Evolutionary conservation across 2,329 filamentous ascomycete genomes (phyloP).

Genomic region (Ascochyta pisi): DNA sequence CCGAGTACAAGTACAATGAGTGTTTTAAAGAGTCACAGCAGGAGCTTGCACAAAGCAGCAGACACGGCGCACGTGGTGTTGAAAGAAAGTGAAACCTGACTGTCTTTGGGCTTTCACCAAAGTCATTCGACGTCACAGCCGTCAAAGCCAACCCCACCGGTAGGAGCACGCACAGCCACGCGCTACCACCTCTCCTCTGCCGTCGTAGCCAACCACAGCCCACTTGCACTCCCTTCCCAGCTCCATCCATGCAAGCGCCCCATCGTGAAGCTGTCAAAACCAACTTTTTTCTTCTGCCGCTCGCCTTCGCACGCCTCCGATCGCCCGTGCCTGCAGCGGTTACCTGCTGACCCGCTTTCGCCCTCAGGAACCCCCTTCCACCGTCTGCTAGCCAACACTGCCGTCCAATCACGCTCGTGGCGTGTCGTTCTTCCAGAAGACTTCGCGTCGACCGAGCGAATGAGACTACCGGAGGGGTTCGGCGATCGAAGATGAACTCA

Average conservation of each 20-base stretch:
- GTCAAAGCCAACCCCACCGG: conserved; percentile 12
- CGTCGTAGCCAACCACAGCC: conserved; percentile 20
- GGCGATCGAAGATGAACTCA: not conserved
- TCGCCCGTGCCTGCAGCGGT: conserved; percentile 44
- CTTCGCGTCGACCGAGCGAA: conserved; percentile 30
- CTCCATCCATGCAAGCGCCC: conserved; percentile 20
- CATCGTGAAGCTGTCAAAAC: conserved; percentile 15
- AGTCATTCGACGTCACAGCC: conserved; percentile 16
- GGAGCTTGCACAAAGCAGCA: not conserved
- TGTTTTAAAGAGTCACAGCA: conserved; percentile 6
- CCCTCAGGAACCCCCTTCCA: conserved; percentile 32
- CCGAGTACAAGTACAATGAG: conserved; percentile 13
- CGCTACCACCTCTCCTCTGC: conserved; percentile 8
- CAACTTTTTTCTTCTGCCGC: conserved; percentile 20
- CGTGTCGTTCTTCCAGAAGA: conserved; percentile 24
- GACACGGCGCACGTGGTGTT: conserved; percentile 6
- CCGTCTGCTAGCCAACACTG: conserved; percentile 10
- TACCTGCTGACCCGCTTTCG: conserved; percentile 37
- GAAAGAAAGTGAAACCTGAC: conserved; percentile 11
- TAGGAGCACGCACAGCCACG: conserved; percentile 20
- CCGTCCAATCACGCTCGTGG: conserved; percentile 25
- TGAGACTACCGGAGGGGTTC: not conserved
- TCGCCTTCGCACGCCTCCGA: conserved; percentile 24
- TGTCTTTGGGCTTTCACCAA: conserved; percentile 21
- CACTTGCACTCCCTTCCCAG: conserved; percentile 12